Base-by-base conservation (phyloP, 2,329 filamentous ascomycete species). In the Calonectria pauciramosa region DNA sequence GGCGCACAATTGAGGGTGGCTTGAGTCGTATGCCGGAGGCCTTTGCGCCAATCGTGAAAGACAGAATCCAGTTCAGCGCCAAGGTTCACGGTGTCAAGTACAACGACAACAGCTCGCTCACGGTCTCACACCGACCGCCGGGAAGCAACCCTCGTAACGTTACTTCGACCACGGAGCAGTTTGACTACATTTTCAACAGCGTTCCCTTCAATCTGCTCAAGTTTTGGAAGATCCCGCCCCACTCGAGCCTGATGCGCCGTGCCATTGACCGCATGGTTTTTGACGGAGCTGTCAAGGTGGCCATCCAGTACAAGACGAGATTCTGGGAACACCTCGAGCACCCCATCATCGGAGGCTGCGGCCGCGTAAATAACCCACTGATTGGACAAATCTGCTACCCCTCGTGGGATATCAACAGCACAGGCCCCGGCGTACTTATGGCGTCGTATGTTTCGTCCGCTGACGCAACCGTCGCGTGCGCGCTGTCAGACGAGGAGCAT, bases 291-390 rank as follows among this genome's bases (percentile, higher is more conserved):
- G 76, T 79, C 59, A 85, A 85, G 77, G 86, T 92, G 2, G 87
- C 90, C 0, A 83, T 92, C 6, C 90, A 90, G 77, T 92, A 91
- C 82, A 86, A 89, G 78, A 90, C 90, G 0, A 88, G 91, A 23
- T 82, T 80, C 72, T 82, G 80, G 80, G 78, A 82, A 44, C 28
- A 83, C 74, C 77, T 81, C 10, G 80, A 81, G 20, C 69, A 75
- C n/a, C 81, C 81, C 47, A 81, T 82, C 38, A 82, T 79, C 73
- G 82, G 91, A 41, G 90, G 91, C 38, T 92, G 72, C 26, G 71
- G 71, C 4, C 63, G 73, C 0, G 34, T 78, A 2, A 74, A 56
- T 1, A 72, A n/a, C 2, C 78, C 78, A 0, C 69, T 71, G 4
- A 56, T 80, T 14, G 78, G 78, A 1, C 70, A 75, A 3, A 72